Conservation (phyloP, 306 rosid genomes). For the Pterocarpus santalinus region DNA sequence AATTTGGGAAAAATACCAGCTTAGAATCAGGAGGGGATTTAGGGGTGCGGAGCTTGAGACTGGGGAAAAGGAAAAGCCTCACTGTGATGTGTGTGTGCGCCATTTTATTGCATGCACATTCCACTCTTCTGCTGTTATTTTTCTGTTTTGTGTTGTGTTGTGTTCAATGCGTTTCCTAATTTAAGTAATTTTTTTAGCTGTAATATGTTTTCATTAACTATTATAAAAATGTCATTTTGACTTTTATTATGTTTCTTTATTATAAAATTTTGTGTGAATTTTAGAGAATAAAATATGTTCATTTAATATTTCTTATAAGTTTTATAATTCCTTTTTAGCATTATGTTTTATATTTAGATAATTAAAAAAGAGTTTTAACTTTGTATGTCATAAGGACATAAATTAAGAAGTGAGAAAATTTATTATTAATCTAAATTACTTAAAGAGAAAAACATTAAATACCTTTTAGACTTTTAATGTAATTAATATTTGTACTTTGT, state of each 20-base stretch:
- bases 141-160: conserved; percentile 1
- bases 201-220: neutral
- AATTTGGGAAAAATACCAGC: conserved; percentile 17
- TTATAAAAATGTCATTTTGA: neutral
- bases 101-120: conserved; percentile 46
- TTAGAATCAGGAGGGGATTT: conserved; percentile 23
- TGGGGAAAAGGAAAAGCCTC: neutral
- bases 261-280: neutral
- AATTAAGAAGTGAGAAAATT: neutral
- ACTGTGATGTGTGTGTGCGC: neutral
- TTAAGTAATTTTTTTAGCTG: neutral
- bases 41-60: neutral
- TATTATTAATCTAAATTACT: no score
- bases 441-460: neutral
- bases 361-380: neutral
- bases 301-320: neutral
- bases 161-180: neutral
- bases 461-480: no score
- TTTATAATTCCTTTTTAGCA: neutral
- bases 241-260: neutral
- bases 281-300: no score
- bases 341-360: neutral
- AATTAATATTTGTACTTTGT: no score
- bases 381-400: neutral
- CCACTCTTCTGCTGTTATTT: neutral